These are phyloP conservation scores for Asterophora parasitica DNA, from an alignment of 768 basidiomycete genomes.

Conservation along the genomic window DNA sequence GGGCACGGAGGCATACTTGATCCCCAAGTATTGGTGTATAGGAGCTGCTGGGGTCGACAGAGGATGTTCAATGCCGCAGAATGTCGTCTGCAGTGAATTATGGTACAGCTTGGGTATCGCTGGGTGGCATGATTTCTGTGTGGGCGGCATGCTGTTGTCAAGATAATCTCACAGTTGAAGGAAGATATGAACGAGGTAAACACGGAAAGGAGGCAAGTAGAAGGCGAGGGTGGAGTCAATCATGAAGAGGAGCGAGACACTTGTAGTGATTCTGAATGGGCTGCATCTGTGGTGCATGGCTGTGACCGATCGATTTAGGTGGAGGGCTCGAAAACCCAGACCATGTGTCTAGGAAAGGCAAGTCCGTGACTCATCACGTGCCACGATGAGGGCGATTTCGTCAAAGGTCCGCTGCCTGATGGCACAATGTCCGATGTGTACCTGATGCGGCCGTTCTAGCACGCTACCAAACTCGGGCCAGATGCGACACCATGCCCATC, in stretches of 20 bases:
- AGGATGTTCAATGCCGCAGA: constrained; percentile 59
- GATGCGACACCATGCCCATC: background rate
- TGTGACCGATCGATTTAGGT: constrained; percentile 33
- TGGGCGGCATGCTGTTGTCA: constrained; percentile 22
- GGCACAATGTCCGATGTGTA: background rate
- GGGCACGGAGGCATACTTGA: constrained; percentile 72
- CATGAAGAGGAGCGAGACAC: constrained; percentile 17
- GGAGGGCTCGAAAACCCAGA: constrained; percentile 15
- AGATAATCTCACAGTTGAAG: constrained; percentile 2
- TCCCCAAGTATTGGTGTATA: constrained; percentile 71
- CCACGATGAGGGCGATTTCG: constrained; percentile 11
- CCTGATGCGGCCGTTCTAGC: background rate
- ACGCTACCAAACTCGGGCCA: background rate
- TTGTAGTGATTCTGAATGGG: constrained; percentile 18
- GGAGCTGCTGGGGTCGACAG: constrained; percentile 49
- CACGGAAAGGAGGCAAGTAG: constrained; percentile 10
- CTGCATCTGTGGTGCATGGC: constrained; percentile 19
- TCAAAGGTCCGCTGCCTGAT: constrained; percentile 1
- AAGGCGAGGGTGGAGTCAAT: constrained; percentile 5
- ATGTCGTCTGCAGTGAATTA: constrained; percentile 53
- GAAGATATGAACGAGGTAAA: constrained; percentile 3
- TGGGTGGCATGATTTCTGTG: constrained; percentile 18
- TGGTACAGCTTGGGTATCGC: constrained; percentile 42
- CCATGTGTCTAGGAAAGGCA: constrained; percentile 19
- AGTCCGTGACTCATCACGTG: constrained; percentile 17